Conservation (phyloP, 1,284 basidiomycete genomes). For the Apiotrichum akiyoshidainum region DNA sequence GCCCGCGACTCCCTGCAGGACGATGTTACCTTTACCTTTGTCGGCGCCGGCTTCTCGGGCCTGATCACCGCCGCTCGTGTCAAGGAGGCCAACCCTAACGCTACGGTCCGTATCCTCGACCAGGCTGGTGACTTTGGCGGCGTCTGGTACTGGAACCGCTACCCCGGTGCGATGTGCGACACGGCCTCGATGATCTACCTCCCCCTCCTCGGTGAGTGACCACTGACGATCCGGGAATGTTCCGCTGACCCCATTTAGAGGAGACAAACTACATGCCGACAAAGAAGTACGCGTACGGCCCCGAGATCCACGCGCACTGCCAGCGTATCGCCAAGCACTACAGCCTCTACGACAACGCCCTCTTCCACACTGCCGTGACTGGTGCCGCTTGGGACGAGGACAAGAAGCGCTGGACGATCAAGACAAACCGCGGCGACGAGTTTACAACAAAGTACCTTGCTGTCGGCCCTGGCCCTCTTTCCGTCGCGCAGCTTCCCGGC, state of each 20-base stretch:
- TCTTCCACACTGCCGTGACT: slow-evolving; percentile 18
- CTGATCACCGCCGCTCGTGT: slow-evolving; percentile 13
- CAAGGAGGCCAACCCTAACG: slow-evolving; percentile 10
- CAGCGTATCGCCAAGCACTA: slow-evolving; percentile 14
- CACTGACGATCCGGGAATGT: too few species aligned
- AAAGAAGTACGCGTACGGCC: slow-evolving; percentile 16
- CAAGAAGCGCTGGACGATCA: slow-evolving; percentile 6
- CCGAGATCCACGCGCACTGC: slow-evolving; percentile 18
- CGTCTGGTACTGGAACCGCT: slow-evolving; percentile 26
- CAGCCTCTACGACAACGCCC: slow-evolving; percentile 15
- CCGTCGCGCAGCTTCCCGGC: slow-evolving; percentile 13
- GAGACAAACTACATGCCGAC: slow-evolving; percentile 12
- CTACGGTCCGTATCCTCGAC: slow-evolving; percentile 15
- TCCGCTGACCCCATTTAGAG: slow-evolving; percentile 5
- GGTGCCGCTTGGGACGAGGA: slow-evolving; percentile 15
- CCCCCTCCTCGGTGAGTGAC: slow-evolving; percentile 3
- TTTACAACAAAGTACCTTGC: slow-evolving; percentile 17
- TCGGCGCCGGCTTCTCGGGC: slow-evolving; percentile 18
- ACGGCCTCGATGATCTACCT: slow-evolving; percentile 20
- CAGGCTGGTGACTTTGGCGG: slow-evolving; percentile 19
- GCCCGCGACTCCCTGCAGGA: slow-evolving; percentile 16
- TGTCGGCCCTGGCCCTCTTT: slow-evolving; percentile 16
- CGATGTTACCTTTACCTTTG: slow-evolving; percentile 16
- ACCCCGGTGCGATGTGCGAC: slow-evolving; percentile 23
- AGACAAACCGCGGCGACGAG: slow-evolving; percentile 16